Evolutionary conservation across 257 asterid genomes (phyloP), one percentile per base, ranked within the genome.

Genomic region (Scutellaria galericulata): DNA sequence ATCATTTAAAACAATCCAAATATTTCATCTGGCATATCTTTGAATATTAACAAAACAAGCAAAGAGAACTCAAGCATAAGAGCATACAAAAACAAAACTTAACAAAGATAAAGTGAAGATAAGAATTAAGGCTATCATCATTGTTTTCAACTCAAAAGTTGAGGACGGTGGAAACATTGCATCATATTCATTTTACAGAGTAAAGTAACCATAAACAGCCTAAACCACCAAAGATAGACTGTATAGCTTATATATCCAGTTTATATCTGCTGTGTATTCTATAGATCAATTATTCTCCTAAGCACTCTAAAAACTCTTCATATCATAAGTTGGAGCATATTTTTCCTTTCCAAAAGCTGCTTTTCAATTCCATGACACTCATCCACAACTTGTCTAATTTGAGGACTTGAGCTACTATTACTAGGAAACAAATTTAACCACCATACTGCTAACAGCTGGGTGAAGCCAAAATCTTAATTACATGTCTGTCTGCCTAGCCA

Each of bases 1-100:
- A 35, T 50, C 18, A 40, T 39, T 65, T 18, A 31, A 18, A 60
- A 46, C 52, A 37, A 48, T 10, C 51, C 7, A 46, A 72, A 72
- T 1, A 57, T 31, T 57, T 48, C 58, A 44, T 42, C 11, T 15
- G 27, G 48, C 42, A 47, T 56, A 55, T 51, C 55, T 70, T 15
- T n/a, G 59, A 67, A 37, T n/a, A 67, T 8, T 22, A 8, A 24
- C 39, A 42, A 45, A 57, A 48, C 64, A 42, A 42, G 48, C 47
- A 58, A 45, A 24, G 48, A 44, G 15, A 47, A 45, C 55, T 40
- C 27, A 24, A 69, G 62, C 13, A 54, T 42, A 24, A 12, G 41
- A 68, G 18, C 37, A 3, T 61, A 39, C 5, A 61, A 27, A 14
- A n/a, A 24, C 57, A 51, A 14, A 15, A 40, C 1, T 39, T 1